Evolutionary conservation across 2,329 filamentous ascomycete species (phyloP).

Genomic region (Colletotrichum cuscutae): DNA sequence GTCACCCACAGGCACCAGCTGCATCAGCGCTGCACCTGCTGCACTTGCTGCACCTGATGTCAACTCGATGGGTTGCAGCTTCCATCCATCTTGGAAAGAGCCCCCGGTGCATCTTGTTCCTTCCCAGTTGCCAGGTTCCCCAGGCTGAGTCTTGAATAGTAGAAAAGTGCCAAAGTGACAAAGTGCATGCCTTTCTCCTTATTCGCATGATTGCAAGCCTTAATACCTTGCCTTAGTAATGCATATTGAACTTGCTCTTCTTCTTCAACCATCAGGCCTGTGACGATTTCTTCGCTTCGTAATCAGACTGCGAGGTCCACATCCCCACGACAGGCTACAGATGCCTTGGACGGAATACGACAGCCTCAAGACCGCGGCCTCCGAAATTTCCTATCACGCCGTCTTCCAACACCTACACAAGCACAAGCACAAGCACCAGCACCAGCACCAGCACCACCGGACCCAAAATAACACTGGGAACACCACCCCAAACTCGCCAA

Average conservation of each 20-base stretch:
- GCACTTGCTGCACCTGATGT: background rate
- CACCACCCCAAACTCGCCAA: conserved; percentile 28
- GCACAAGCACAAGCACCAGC: background rate
- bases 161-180: background rate
- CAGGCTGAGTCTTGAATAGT: background rate
- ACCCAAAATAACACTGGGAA: conserved; percentile 20
- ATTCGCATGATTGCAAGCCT: background rate
- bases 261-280: background rate
- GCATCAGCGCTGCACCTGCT: conserved; percentile 12
- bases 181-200: background rate
- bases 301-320: background rate
- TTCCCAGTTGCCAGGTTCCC: background rate
- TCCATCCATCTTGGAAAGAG: background rate
- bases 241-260: background rate
- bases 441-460: background rate
- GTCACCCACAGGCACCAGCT: conserved; percentile 18
- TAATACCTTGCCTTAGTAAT: background rate
- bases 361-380: background rate
- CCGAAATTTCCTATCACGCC: background rate
- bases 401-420: background rate
- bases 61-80: conserved; percentile 3
- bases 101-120: background rate
- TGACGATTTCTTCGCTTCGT: background rate
- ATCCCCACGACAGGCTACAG: background rate
- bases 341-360: background rate